These are phyloP conservation scores for Pythium pyrilobum DNA, from an alignment of 352 stramenopile genomes.

Conservation along the genomic window DNA sequence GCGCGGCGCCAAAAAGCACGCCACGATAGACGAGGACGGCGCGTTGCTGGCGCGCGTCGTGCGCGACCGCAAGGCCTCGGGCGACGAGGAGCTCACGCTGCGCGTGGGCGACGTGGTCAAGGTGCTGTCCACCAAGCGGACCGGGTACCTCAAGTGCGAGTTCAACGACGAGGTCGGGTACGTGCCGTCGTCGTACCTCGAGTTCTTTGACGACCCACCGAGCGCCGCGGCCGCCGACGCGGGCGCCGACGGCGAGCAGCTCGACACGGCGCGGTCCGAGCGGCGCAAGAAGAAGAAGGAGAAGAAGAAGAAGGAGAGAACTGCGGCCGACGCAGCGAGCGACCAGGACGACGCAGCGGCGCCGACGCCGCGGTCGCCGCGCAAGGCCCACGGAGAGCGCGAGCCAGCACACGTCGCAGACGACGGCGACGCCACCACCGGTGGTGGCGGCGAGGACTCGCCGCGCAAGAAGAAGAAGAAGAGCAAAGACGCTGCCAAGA, in stretches of 20 bases:
- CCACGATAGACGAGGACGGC: slow-evolving; percentile 18
- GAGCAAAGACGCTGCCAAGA: slow-evolving; percentile 19
- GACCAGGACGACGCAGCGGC: slow-evolving; percentile 33
- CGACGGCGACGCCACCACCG: slow-evolving; percentile 21
- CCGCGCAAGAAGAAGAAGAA: slow-evolving; percentile 72
- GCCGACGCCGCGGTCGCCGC: slow-evolving; percentile 26
- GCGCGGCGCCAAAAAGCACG: slow-evolving; percentile 4
- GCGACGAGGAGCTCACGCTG: slow-evolving; percentile 68
- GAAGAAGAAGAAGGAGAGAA: slow-evolving; percentile 48
- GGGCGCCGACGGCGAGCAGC: slow-evolving; percentile 4
- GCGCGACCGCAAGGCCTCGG: slow-evolving; percentile 67
- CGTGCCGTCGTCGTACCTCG: slow-evolving; percentile 78
- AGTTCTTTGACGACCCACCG: slow-evolving; percentile 55
- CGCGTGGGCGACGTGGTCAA: slow-evolving; percentile 58
- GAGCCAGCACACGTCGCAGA: slow-evolving; percentile 15
- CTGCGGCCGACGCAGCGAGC: slow-evolving; percentile 30
- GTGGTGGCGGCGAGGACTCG: slow-evolving; percentile 22
- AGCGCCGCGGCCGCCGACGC: background rate
- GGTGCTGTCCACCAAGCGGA: slow-evolving; percentile 73
- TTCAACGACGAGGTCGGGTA: slow-evolving; percentile 66
- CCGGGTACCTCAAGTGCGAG: slow-evolving; percentile 80
- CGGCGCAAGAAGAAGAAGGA: slow-evolving; percentile 50
- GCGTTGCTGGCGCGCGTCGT: slow-evolving; percentile 48
- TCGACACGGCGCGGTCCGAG: slow-evolving; percentile 29
- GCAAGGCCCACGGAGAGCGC: slow-evolving; percentile 30